These are phyloP conservation scores for Lentinus tigrinus DNA, from an alignment of 768 basidiomycete species.

Conservation along the genomic window DNA sequence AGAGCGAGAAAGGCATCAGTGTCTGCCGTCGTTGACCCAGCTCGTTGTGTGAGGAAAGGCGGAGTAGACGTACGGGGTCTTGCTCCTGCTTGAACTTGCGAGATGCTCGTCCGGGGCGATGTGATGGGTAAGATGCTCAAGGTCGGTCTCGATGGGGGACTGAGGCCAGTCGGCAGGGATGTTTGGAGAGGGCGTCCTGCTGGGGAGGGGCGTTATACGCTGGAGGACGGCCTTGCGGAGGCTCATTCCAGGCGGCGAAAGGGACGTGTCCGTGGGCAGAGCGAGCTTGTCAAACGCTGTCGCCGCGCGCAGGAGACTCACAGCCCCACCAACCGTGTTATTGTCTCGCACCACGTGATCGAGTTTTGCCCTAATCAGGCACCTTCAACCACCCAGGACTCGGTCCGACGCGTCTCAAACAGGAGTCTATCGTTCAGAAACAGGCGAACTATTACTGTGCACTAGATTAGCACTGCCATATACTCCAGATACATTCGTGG, in stretches of 20 bases:
- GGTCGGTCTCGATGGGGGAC: slow-evolving; percentile 10
- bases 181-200: slow-evolving; percentile 16
- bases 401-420: neutral
- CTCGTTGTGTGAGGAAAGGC: neutral
- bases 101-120: slow-evolving; percentile 14
- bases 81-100: slow-evolving; percentile 3
- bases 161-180: slow-evolving; percentile 17
- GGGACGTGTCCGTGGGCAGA: neutral
- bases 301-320: neutral
- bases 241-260: slow-evolving; percentile 9
- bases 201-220: slow-evolving; percentile 17
- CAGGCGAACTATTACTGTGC: too few relatives aligned
- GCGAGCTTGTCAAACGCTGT: neutral
- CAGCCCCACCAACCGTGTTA: slow-evolving; percentile 9
- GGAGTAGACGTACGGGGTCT: slow-evolving; percentile 13
- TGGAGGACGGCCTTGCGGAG: slow-evolving; percentile 21
- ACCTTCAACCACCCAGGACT: neutral
- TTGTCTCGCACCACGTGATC: slow-evolving; percentile 12
- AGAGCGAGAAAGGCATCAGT: neutral
- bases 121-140: neutral
- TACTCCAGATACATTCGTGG: neutral
- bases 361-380: slow-evolving; percentile 15
- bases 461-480: too few relatives aligned
- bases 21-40: neutral
- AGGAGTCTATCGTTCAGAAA: too few relatives aligned